Base-by-base conservation (phyloP, 108 stramenopile genomes). In the Cylindrotheca closterium region DNA sequence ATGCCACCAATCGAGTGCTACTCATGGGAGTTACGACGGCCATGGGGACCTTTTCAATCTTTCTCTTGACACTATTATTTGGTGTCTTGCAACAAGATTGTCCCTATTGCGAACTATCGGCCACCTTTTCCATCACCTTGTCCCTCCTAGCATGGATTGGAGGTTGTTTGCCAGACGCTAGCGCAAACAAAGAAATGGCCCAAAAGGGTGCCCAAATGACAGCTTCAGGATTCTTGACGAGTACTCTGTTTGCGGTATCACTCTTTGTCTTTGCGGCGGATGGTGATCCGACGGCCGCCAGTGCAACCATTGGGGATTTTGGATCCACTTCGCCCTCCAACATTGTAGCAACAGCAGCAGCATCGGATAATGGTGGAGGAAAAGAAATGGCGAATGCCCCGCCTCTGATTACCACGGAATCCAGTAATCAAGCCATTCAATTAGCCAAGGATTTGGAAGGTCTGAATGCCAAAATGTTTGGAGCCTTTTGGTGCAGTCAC, bases 401-500 rank as follows among this genome's bases (percentile, higher is more conserved):
- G 34, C 94, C 96, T 1, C 68, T 70, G 26, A 91, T 94, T 37
- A 87, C 83, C 49, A 90, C 83, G 47, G 65, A 65, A 21, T 87
- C 86, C 2, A 82, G 88, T 18, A 50, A 52, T 4, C 76, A 73
- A 42, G 87, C 96, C 3, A 30, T 96, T 51, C 45, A 50, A 15
- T 59, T 97, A 12, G 83, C 84, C 0, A 55, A 64, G n/a, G 71
- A 81, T 30, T 65, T 97, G 34, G 67, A 83, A 58, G 42, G 65
- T 0, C 42, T 91, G 31, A 69, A 95, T 66, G 85, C 96, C 5
- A 76, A 64, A 48, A 89, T 97, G 87, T 97, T 81, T 58, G 96
- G 96, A n/a, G 96, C 96, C 32, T 96, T 89, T 67, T 97, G 96
- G 96, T 97, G 96, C 73, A 80, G 85, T 21, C 96, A 97, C 57